phyloP scores from a whole-genome alignment of 306 rosid genomes.

The Pyrus pyrifolia region DNA sequence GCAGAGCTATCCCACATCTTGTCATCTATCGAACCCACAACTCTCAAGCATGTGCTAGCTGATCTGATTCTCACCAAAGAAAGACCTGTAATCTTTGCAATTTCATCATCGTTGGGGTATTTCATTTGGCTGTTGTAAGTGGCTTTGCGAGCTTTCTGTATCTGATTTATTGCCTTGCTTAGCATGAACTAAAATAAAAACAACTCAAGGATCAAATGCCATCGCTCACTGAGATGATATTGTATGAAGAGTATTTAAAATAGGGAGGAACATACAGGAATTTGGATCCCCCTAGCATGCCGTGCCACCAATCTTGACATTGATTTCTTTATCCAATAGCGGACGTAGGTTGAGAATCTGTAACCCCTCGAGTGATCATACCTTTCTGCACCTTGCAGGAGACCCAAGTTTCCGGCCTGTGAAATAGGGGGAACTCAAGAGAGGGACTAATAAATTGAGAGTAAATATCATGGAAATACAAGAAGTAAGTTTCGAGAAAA shows the following conservation, averaged over 20 bases:
- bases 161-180: constrained; percentile 63
- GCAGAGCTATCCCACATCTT: constrained; percentile 43
- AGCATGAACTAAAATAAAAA: constrained; percentile 52
- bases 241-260: constrained; percentile 15
- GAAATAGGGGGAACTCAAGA: background rate
- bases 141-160: constrained; percentile 61
- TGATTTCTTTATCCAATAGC: constrained; percentile 85
- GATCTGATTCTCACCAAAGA: constrained; percentile 70
- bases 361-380: constrained; percentile 73
- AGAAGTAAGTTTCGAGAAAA: background rate
- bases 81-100: constrained; percentile 76
- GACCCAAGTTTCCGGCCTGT: constrained; percentile 78
- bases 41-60: constrained; percentile 67
- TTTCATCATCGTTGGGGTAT: constrained; percentile 52
- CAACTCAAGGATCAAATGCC: constrained; percentile 27
- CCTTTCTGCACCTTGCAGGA: constrained; percentile 89
- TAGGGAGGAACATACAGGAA: constrained; percentile 60
- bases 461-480: background rate
- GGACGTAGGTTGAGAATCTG: constrained; percentile 86
- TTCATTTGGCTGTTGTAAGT: constrained; percentile 31
- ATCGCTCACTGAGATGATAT: constrained; percentile 7
- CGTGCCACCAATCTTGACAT: constrained; percentile 63
- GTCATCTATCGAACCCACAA: constrained; percentile 71
- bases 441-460: background rate
- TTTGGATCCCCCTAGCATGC: constrained; percentile 56